Conservation (phyloP, 495 filamentous ascomycete genomes). For the Echria macrotheca region DNA sequence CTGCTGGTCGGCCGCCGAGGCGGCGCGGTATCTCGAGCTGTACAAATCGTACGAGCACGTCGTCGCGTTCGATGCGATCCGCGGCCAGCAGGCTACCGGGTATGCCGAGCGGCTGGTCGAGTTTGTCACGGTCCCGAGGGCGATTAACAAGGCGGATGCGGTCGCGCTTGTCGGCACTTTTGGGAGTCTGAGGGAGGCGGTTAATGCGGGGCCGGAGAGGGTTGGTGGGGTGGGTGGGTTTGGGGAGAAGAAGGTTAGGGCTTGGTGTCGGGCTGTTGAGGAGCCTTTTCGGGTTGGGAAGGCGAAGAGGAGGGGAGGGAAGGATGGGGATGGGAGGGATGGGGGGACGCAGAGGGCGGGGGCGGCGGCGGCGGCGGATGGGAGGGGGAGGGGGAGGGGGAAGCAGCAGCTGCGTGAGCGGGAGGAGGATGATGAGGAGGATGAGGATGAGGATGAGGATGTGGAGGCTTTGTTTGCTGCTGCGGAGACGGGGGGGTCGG, state of each 20-base stretch:
- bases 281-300: constrained; percentile 77
- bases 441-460: constrained; percentile 36
- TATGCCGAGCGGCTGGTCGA: constrained; percentile 90
- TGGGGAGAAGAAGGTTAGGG: constrained; percentile 90
- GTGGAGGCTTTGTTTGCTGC: constrained; percentile 46
- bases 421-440: background rate
- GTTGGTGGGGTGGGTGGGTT: constrained; percentile 76
- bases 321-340: constrained; percentile 14
- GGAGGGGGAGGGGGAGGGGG: background rate
- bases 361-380: background rate
- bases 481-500: constrained; percentile 33
- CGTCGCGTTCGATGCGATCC: constrained; percentile 71
- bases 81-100: constrained; percentile 70
- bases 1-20: constrained; percentile 90
- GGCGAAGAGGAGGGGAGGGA: constrained; percentile 50
- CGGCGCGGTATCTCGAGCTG: constrained; percentile 84
- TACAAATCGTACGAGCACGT: constrained; percentile 92
- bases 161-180: constrained; percentile 81
- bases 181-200: constrained; percentile 75
- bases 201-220: constrained; percentile 85
- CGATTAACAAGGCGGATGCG: constrained; percentile 91
- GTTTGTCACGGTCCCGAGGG: constrained; percentile 83
- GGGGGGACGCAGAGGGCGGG: constrained; percentile 22
- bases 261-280: constrained; percentile 73
- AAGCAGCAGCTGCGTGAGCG: background rate